Base-by-base conservation (phyloP, 441 rosid genomes). In the Pelargonium australe region DNA sequence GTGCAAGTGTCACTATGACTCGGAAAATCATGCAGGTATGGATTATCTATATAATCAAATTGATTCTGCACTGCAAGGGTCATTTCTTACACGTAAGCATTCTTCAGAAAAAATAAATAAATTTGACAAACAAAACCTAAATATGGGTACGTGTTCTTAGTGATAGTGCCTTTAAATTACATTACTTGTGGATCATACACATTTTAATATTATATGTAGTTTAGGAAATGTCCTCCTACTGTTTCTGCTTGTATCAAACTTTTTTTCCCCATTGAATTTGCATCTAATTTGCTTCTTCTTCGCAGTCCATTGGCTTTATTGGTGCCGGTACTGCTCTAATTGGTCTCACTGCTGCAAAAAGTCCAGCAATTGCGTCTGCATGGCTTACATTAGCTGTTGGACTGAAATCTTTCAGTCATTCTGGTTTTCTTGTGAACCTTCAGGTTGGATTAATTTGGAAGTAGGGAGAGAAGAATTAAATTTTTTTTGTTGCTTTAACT, bases 341-440 rank as follows among this genome's bases (percentile, higher is more conserved):
- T 70, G 96, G 95, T 70, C 77, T 94, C 73, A 85, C 90, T 12
- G 68, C 92, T 55, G 92, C 99, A 71, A 89, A 81, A 73, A 81
- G 72, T 62, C 95, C 96, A 70, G 70, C 80, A 62, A 16, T 80
- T 65, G 96, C 96, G 65, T 94, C 97, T 76, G 92, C 95, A 67
- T 91, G 99, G 99, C 92, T 94, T 65, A 86, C 96, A 60, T 67
- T 91, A 77, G 96, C 96, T 16, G 89, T 89, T 74, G 97, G 94
- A 58, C 80, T 91, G 53, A 94, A 94, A 83, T 84, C 97, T 65
- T 94, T 91, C 81, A 89, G 98, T 81, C 99, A 91, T 78, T 82
- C 91, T 14, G 99, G 99, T 58, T 94, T 94, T 82, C 93, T 91
- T 70, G 95, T 94, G 70, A 94, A 91, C 75, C 83, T 94, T 77